These are phyloP conservation scores for Cladosporium sp. DNA, from an alignment of 2,329 filamentous ascomycete species.

Conservation along the genomic window DNA sequence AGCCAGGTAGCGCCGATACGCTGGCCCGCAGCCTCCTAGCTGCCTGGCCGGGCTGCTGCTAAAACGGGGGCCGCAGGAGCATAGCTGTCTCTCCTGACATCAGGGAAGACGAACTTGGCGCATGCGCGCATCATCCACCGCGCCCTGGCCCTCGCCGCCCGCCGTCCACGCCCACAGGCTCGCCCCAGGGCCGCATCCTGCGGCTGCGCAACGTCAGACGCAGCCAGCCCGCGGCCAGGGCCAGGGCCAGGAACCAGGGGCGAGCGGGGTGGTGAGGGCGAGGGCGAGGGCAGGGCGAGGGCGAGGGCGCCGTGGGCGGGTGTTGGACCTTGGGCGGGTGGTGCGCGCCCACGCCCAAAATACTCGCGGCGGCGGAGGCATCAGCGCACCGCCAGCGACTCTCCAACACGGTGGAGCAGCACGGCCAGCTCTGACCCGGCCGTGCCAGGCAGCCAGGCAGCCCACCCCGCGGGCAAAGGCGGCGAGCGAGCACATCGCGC, in stretches of 20 bases:
- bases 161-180: not conserved
- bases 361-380: constrained; percentile 6
- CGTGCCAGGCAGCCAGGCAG: not conserved
- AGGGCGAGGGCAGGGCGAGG: not conserved
- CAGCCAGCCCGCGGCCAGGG: not conserved
- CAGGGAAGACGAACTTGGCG: constrained; percentile 1
- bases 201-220: constrained; percentile 4
- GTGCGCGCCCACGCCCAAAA: constrained; percentile 5
- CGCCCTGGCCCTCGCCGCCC: not conserved
- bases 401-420: not conserved
- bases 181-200: not conserved
- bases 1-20: constrained; percentile 8
- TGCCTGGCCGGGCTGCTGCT: constrained; percentile 9
- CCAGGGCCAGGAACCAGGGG: constrained; percentile 10
- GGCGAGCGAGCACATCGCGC: not conserved
- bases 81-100: constrained; percentile 3
- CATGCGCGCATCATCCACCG: constrained; percentile 6
- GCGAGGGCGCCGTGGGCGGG: not conserved
- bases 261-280: not conserved
- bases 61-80: not conserved
- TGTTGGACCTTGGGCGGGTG: not conserved
- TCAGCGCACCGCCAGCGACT: not conserved
- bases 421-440: not conserved
- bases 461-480: not conserved
- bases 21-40: constrained; percentile 4